A percentile compares a stretch with the other conserved stretches of the same genome.
Conservation (phyloP, 352 stramenopile species). For the Phytophthora ohioensis region DNA sequence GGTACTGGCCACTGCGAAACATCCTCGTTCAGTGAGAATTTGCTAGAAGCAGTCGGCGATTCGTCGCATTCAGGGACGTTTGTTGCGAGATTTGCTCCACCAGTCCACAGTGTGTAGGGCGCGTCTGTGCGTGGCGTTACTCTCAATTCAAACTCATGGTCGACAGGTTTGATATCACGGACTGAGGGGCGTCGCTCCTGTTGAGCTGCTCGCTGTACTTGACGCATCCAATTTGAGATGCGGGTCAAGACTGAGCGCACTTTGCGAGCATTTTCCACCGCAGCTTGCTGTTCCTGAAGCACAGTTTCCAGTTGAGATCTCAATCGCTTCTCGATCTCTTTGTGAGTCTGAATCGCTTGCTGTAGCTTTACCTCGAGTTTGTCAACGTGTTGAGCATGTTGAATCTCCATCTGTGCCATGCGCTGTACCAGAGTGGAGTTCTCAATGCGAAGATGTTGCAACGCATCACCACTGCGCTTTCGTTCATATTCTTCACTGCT, state of each 20-base stretch:
- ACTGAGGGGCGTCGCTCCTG: conserved; percentile 1
- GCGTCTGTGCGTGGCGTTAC: conserved; percentile 21
- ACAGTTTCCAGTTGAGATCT: conserved; percentile 22
- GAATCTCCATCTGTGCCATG: conserved; percentile 16
- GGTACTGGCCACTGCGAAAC: conserved; percentile 14
- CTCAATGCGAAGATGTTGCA: conserved; percentile 23
- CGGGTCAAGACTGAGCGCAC: conserved; percentile 30
- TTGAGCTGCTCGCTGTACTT: conserved; percentile 32
- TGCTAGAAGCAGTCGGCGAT: conserved; percentile 12
- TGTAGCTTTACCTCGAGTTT: conserved; percentile 31
- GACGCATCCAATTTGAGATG: conserved; percentile 33
- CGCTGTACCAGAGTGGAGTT: conserved; percentile 12
- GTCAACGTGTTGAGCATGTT: conserved; percentile 24
- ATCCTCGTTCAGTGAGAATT: conserved; percentile 9
- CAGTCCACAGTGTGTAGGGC: conserved; percentile 26
- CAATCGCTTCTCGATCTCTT: conserved; percentile 28
- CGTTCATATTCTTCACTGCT: neutral
- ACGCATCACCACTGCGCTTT: neutral
- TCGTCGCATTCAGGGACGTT: conserved; percentile 15
- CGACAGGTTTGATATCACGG: conserved; percentile 1
- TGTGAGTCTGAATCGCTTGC: conserved; percentile 22
- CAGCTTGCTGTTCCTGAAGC: conserved; percentile 26
- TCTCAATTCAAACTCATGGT: conserved; percentile 20
- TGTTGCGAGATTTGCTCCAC: conserved; percentile 14
- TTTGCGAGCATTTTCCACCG: conserved; percentile 41